A percentile compares a stretch with the other conserved stretches of the same genome.
Conservation (phyloP, 305 asterid species). For the Rubia balearica region DNA sequence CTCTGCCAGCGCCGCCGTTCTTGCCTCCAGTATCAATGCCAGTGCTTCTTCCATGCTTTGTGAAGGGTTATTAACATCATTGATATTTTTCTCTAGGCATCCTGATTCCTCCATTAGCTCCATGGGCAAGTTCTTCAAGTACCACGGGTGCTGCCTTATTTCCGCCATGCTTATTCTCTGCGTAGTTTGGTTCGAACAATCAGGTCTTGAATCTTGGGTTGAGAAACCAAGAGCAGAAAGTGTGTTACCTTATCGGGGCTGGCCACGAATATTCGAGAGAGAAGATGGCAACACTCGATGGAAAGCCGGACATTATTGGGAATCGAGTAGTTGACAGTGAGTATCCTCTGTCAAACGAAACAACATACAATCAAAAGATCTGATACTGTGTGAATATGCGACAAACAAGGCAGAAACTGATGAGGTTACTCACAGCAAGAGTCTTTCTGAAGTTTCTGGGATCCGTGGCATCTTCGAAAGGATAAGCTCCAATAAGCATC, state of each 20-base stretch:
- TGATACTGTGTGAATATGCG: too few species aligned
- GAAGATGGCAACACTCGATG: slow-evolving; percentile 30
- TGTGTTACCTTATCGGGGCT: slow-evolving; percentile 32
- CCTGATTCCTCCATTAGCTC: slow-evolving; percentile 26
- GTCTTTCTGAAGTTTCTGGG: slow-evolving; percentile 31
- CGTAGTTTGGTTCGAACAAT: background rate
- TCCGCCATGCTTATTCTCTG: slow-evolving; percentile 39
- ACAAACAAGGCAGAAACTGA: background rate
- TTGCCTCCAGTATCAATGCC: slow-evolving; percentile 31
- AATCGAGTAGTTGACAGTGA: slow-evolving; percentile 27
- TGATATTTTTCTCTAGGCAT: slow-evolving; percentile 18
- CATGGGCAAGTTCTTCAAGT: slow-evolving; percentile 30
- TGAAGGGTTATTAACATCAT: slow-evolving; percentile 30
- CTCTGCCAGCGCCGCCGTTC: slow-evolving; percentile 11
- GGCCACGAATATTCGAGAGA: slow-evolving; percentile 34
- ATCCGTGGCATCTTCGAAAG: slow-evolving; percentile 39
- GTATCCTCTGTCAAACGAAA: slow-evolving; percentile 28
- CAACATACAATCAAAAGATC: background rate
- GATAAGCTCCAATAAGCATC: slow-evolving; percentile 45
- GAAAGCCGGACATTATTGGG: slow-evolving; percentile 30
- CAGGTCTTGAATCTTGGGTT: background rate
- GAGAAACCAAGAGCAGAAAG: background rate
- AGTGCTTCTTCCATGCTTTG: slow-evolving; percentile 34
- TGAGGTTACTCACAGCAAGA: slow-evolving; percentile 27
- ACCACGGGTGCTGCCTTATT: slow-evolving; percentile 37